Evolutionary conservation across 2,329 filamentous ascomycete genomes (phyloP), one percentile per base, ranked within the genome.

Genomic region (Lasiodiplodia sp.): DNA sequence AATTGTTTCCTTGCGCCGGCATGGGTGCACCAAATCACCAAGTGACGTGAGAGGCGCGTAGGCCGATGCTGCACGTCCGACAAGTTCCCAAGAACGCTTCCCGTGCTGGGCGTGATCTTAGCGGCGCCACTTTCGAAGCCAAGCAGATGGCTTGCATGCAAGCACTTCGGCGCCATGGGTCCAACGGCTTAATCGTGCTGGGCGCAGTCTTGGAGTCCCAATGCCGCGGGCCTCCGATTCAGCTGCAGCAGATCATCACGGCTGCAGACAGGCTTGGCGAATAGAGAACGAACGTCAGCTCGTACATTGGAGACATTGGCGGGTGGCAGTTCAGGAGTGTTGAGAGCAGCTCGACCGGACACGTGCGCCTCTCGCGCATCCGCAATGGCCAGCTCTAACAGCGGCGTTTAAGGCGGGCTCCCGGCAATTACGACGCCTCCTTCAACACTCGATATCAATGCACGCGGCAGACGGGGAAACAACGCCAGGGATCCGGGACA

Each of bases 211-310:
- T 66, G 51, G 63, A 16, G 56, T 8, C 14, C 49, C 34, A 47
- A 51, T 31, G 28, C 52, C 37, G 60, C 51, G 60, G 60, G n/a
- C 47, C 23, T n/a, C n/a, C 34, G 51, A 55, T 51, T 44, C 51
- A 56, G 63, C 63, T 56, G 63, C 63, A 44, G 63, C 47, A 55
- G 52, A 66, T 66, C 49, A 31, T 55, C 63, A 37, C 8, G 34
- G 44, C 53, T 37, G 40, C 14, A 16, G n/a, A n/a, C 21, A 11
- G 8, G 63, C 51, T 47, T 55, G 40, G 47, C 49, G 6, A 18
- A 4, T 23, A 18, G 23, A 23, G 14, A 21, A 56, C 51, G 63
- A 21, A 56, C 51, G 63, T 66, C 63, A 53, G 37, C 51, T 31
- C 44, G 11, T 49, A 34, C 14, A 7, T 21, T 40, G 25, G 21